Percentiles rank a stretch among this genome's conserved stretches.
phyloP scores from a whole-genome alignment of 257 asterid species.

The Rehmannia glutinosa region DNA sequence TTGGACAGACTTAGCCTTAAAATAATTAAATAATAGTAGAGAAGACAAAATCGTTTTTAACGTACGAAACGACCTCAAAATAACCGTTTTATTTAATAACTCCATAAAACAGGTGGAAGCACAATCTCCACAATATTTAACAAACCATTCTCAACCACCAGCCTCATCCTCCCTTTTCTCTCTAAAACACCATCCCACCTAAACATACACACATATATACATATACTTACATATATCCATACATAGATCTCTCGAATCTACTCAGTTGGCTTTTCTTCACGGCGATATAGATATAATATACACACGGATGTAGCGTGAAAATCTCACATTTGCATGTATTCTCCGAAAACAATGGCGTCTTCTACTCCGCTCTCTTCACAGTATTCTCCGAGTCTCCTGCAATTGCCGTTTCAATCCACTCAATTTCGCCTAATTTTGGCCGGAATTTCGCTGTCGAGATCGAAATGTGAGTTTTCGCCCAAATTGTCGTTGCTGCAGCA shows the following conservation, averaged over 20 bases:
- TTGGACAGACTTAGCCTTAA: too few relatives aligned
- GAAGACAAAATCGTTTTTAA: too few relatives aligned
- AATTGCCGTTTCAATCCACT: slow-evolving; percentile 43
- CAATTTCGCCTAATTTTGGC: slow-evolving; percentile 45
- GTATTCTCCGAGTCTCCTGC: slow-evolving; percentile 40
- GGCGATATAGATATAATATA: background rate
- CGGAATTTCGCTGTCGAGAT: slow-evolving; percentile 43
- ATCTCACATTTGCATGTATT: slow-evolving; percentile 14
- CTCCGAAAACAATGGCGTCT: slow-evolving; percentile 40
- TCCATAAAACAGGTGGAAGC: slow-evolving; percentile 25
- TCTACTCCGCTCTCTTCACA: slow-evolving; percentile 26
- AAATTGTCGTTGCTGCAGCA: slow-evolving; percentile 27
- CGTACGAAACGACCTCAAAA: too few relatives aligned
- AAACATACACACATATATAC: slow-evolving; percentile 3
- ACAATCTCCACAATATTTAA: slow-evolving; percentile 26
- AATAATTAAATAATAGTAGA: too few relatives aligned
- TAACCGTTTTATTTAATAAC: too few relatives aligned
- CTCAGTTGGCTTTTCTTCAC: slow-evolving; percentile 8
- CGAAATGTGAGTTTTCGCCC: slow-evolving; percentile 34
- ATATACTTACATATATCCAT: background rate
- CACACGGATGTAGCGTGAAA: slow-evolving; percentile 13
- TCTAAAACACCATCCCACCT: slow-evolving; percentile 6
- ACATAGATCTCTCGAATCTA: background rate
- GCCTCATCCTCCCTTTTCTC: slow-evolving; percentile 21
- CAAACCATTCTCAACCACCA: slow-evolving; percentile 32